phyloP scores from a whole-genome alignment of 352 stramenopile genomes.

The Peronospora destructor region DNA sequence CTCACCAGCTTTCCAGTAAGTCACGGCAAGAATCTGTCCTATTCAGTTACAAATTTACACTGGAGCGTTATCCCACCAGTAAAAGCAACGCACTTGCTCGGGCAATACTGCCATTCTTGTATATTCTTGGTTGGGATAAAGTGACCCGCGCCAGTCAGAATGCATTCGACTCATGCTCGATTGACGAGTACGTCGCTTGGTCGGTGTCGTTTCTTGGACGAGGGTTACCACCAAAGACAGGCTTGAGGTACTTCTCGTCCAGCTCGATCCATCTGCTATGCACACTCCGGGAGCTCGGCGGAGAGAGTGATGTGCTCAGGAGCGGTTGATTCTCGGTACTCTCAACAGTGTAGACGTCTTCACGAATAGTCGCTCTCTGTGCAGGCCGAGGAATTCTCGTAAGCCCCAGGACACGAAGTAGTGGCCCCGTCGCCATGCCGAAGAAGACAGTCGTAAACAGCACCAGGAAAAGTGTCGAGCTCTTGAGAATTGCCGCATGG shows the following conservation, averaged over 20 bases:
- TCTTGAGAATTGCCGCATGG: constrained; percentile 58
- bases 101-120: too few species aligned
- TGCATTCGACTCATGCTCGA: not conserved
- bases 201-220: constrained; percentile 19
- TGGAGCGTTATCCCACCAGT: too few species aligned
- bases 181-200: constrained; percentile 10
- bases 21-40: not conserved
- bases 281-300: constrained; percentile 32
- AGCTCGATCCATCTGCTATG: constrained; percentile 50
- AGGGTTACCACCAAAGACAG: constrained; percentile 51
- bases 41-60: too few species aligned
- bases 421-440: constrained; percentile 36
- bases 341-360: constrained; percentile 15
- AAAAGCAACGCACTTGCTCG: too few species aligned
- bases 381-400: constrained; percentile 13
- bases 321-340: constrained; percentile 19
- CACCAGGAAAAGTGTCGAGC: constrained; percentile 54
- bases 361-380: constrained; percentile 1
- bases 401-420: constrained; percentile 33
- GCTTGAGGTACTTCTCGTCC: constrained; percentile 62
- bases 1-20: constrained; percentile 48
- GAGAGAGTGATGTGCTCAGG: constrained; percentile 8
- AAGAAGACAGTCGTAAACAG: constrained; percentile 64
- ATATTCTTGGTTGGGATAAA: too few species aligned
- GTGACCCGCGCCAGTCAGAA: not conserved